Conservation (phyloP, 2,329 filamentous ascomycete genomes). For the Waltergamsia citrina region DNA sequence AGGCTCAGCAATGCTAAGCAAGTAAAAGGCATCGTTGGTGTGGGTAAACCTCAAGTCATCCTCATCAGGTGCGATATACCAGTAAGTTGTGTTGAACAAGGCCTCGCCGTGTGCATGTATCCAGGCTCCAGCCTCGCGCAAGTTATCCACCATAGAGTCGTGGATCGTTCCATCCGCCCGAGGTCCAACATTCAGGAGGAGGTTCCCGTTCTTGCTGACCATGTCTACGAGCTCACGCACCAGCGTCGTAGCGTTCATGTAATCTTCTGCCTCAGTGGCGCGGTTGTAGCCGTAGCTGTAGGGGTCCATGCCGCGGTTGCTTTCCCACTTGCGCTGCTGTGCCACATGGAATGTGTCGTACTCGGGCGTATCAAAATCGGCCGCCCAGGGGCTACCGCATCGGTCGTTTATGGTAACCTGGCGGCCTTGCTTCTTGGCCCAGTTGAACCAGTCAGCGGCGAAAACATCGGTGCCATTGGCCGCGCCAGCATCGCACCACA, state of each 20-base stretch:
- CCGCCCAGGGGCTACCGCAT: conserved; percentile 39
- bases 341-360: conserved; percentile 25
- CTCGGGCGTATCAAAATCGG: conserved; percentile 52
- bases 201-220: conserved; percentile 44
- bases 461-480: conserved; percentile 31
- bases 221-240: conserved; percentile 40
- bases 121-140: conserved; percentile 43
- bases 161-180: conserved; percentile 44
- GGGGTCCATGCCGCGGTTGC: conserved; percentile 49
- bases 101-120: conserved; percentile 43
- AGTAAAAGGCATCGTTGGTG: conserved; percentile 42
- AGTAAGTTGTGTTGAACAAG: conserved; percentile 48
- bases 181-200: conserved; percentile 47
- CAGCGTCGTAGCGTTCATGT: conserved; percentile 41
- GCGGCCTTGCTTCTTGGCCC: conserved; percentile 23
- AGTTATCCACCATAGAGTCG: conserved; percentile 32
- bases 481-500: conserved; percentile 39
- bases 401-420: conserved; percentile 47
- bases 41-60: conserved; percentile 39
- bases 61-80: conserved; percentile 36
- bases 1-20: conserved; percentile 33
- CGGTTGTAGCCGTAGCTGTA: conserved; percentile 51
- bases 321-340: conserved; percentile 49
- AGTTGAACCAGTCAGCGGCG: conserved; percentile 30
- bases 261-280: conserved; percentile 35